phyloP scores from a whole-genome alignment of 75 land plant genomes.

The Cryptomeria japonica region DNA sequence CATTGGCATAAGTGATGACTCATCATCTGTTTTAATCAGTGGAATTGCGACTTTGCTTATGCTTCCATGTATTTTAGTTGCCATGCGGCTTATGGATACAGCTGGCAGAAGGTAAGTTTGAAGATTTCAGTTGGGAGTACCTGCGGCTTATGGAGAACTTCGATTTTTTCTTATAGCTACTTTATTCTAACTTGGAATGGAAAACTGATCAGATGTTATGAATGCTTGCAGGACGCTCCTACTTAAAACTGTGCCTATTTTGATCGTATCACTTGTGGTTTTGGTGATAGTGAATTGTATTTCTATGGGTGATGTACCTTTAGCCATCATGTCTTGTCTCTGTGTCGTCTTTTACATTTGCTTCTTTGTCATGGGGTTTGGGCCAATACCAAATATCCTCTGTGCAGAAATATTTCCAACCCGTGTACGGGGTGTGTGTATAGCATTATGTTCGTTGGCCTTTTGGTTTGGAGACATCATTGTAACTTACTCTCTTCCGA shows the following conservation, averaged over 20 bases:
- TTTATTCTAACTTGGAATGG: neutral
- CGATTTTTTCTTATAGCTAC: neutral
- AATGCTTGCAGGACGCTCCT: conserved; percentile 58
- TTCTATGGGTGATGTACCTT: conserved; percentile 34
- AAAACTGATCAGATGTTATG: neutral
- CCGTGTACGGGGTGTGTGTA: conserved; percentile 86
- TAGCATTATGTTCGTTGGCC: conserved; percentile 71
- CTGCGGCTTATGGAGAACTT: too few species aligned
- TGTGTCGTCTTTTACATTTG: conserved; percentile 76
- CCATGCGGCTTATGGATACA: conserved; percentile 90
- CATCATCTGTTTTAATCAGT: conserved; percentile 84
- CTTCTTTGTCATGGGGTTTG: conserved; percentile 87
- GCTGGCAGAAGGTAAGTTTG: conserved; percentile 78
- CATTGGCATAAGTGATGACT: conserved; percentile 64
- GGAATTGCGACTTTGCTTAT: conserved; percentile 68
- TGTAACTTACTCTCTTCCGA: conserved; percentile 78
- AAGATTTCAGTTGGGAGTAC: neutral
- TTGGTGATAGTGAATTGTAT: conserved; percentile 56
- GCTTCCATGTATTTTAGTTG: conserved; percentile 81
- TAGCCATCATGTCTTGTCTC: conserved; percentile 64
- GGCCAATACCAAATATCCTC: conserved; percentile 90
- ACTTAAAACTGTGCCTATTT: conserved; percentile 69
- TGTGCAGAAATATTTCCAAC: conserved; percentile 97
- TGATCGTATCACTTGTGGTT: conserved; percentile 50
- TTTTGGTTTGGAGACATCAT: conserved; percentile 87